phyloP scores from a whole-genome alignment of 2,329 filamentous ascomycete species.

The Apiospora saccharicola region DNA sequence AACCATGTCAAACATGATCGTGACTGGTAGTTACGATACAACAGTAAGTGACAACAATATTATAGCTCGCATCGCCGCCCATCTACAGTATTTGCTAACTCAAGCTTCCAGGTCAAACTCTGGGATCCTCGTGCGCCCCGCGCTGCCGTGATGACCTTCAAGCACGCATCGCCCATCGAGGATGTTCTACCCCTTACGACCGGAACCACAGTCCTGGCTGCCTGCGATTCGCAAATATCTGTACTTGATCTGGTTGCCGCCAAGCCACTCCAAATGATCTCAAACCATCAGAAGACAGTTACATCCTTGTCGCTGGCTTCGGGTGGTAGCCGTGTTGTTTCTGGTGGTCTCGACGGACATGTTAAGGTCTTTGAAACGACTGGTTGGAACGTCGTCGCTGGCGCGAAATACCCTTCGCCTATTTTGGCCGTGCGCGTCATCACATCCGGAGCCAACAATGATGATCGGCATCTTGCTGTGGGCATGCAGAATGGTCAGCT shows the following conservation, averaged over 20 bases:
- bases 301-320: constrained; percentile 86
- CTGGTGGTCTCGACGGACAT: constrained; percentile 91
- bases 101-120: constrained; percentile 67
- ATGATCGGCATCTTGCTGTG: constrained; percentile 93
- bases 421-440: constrained; percentile 86
- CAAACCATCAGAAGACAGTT: constrained; percentile 97
- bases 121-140: constrained; percentile 86
- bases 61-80: too few species aligned
- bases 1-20: constrained; percentile 74
- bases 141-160: constrained; percentile 85
- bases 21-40: constrained; percentile 93
- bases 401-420: constrained; percentile 90
- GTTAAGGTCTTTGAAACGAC: constrained; percentile 96
- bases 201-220: constrained; percentile 84
- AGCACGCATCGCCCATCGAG: constrained; percentile 90
- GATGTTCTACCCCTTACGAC: constrained; percentile 86
- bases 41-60: constrained; percentile 52
- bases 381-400: constrained; percentile 95
- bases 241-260: constrained; percentile 93
- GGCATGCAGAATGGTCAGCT: constrained; percentile 95
- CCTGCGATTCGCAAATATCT: constrained; percentile 85
- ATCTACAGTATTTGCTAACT: constrained; percentile 7
- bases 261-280: constrained; percentile 84
- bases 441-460: constrained; percentile 68
- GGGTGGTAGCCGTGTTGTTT: constrained; percentile 80